Base-by-base conservation (phyloP, 2,329 filamentous ascomycete species). In the Davidsoniella eucalypti region DNA sequence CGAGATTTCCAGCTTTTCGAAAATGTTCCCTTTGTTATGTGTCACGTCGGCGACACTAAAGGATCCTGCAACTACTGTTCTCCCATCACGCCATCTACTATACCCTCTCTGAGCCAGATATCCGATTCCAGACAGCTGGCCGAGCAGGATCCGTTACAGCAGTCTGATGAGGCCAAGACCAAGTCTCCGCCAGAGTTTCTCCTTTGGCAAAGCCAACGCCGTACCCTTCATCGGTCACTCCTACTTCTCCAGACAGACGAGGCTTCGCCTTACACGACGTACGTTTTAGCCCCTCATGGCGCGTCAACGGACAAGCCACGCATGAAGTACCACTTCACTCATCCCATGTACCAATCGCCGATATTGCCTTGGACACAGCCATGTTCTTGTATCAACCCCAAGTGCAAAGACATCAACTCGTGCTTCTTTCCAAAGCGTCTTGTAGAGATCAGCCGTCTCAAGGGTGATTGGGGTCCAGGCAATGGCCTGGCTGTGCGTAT, bases 381-480 rank as follows among this genome's bases (percentile, higher is more conserved):
- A n/a, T 50, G 49, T 23, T 17, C 18, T n/a, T 50, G 49, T 23
- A 33, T 18, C 16, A 8, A 25, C 16, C 23, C 9, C 14, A 21
- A 12, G 5, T 50, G 49, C 21, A 21, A 38, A 14, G 37, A 41
- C 10, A 18, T 44, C 14, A 21, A 29, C 36, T 44, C 49, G 17
- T n/a, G 33, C 4, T 44, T 17, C 17, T 50, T 45, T 17, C 49
- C 49, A 5, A 25, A 14, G 8, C 49, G 42, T 10, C 36, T 50
- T 17, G 42, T 50, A 16, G 49, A 50, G 29, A 50, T 50, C 33
- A 38, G 40, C 12, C 41, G 41, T 16, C 49, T 50, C 36, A 38
- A 44, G 33, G 49, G 49, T 16, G 37, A 33, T 29, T 50, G 49
- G 49, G 41, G 41, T 4, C 49, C 49, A 9, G 25, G 36, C 3